Evolutionary conservation across 306 rosid species (phyloP).

Genomic region (Casuarina cunninghamiana): DNA sequence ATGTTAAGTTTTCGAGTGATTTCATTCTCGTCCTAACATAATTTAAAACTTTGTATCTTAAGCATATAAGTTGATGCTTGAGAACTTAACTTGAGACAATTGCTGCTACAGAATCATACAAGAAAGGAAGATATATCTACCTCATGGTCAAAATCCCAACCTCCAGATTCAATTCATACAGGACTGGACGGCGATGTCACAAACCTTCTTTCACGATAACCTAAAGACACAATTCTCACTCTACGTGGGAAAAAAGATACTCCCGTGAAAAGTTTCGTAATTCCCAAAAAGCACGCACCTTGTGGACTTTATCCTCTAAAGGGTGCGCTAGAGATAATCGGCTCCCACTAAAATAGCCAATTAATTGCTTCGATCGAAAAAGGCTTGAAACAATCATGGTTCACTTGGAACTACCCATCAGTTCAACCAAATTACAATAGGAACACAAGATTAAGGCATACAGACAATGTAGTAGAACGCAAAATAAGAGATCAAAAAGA

Average conservation of each 20-base stretch:
- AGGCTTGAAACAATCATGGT: background rate
- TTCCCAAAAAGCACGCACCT: background rate
- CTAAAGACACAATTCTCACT: background rate
- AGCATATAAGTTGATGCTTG: background rate
- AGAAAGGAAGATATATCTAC: background rate
- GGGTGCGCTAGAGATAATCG: background rate
- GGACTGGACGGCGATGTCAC: background rate
- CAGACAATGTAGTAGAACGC: background rate
- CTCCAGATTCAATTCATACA: background rate
- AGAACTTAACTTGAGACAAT: background rate
- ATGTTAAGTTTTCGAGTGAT: background rate
- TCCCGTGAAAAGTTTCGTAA: background rate
- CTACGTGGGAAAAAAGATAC: background rate
- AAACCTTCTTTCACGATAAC: background rate
- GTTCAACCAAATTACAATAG: background rate
- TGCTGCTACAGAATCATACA: background rate
- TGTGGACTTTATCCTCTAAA: background rate
- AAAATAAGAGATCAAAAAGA: background rate
- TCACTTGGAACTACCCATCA: background rate
- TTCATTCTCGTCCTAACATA: background rate
- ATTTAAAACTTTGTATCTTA: background rate
- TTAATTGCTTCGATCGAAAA: background rate
- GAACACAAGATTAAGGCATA: background rate
- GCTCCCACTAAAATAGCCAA: background rate
- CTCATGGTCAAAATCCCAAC: background rate